A percentile compares a stretch with the other conserved stretches of the same genome.
These are phyloP conservation scores for Tarenaya hassleriana DNA, from an alignment of 345 rosid species.

Conservation along the genomic window DNA sequence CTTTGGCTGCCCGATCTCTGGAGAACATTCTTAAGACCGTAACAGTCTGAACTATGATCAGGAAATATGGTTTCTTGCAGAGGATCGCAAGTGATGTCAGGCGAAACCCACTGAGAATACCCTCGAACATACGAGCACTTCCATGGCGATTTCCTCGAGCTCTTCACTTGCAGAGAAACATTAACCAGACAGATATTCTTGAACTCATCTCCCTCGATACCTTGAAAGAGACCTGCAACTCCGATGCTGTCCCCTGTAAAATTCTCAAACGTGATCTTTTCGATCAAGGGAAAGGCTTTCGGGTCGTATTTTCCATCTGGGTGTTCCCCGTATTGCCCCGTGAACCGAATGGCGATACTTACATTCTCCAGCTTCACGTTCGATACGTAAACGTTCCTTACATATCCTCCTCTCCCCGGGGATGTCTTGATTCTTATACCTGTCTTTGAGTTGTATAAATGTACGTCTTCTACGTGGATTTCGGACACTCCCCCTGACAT, in stretches of 20 bases:
- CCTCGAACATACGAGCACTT: slow-evolving; percentile 71
- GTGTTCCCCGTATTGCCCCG: slow-evolving; percentile 72
- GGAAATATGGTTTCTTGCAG: slow-evolving; percentile 56
- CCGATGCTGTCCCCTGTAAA: slow-evolving; percentile 56
- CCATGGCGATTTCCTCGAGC: slow-evolving; percentile 48
- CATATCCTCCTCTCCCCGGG: slow-evolving; percentile 90
- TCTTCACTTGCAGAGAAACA: slow-evolving; percentile 40
- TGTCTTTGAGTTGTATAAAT: slow-evolving; percentile 48
- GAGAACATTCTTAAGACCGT: slow-evolving; percentile 36
- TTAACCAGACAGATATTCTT: slow-evolving; percentile 65
- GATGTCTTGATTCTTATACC: slow-evolving; percentile 84
- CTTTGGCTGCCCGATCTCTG: slow-evolving; percentile 36
- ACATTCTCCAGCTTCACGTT: slow-evolving; percentile 60
- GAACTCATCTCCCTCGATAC: slow-evolving; percentile 73
- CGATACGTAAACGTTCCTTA: slow-evolving; percentile 60
- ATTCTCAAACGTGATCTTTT: slow-evolving; percentile 62
- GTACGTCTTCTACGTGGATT: slow-evolving; percentile 55
- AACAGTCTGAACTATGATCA: slow-evolving; percentile 57
- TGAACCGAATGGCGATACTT: slow-evolving; percentile 55
- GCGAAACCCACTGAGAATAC: slow-evolving; percentile 65
- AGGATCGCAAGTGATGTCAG: slow-evolving; percentile 56
- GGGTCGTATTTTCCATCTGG: slow-evolving; percentile 73
- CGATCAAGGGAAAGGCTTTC: slow-evolving; percentile 63
- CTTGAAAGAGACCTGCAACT: slow-evolving; percentile 74
- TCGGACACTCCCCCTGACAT: slow-evolving; percentile 98